These are phyloP conservation scores for Torulaspora quercuum DNA, from an alignment of 805 yeast genomes.

Conservation along the genomic window DNA sequence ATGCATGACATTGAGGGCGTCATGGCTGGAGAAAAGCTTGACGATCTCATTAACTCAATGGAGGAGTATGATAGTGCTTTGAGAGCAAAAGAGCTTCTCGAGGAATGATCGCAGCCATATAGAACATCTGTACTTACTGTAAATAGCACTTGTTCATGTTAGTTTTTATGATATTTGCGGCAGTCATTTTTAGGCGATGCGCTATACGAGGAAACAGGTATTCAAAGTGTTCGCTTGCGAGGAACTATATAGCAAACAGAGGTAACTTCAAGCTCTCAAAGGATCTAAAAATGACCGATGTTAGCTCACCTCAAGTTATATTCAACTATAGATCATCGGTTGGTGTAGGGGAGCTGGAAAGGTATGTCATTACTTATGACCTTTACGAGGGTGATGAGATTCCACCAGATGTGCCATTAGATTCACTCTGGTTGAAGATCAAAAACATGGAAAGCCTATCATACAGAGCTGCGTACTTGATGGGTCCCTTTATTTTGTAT, in stretches of 20 bases:
- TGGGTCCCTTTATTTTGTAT: constrained; percentile 75
- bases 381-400: constrained; percentile 37
- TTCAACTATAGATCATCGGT: constrained; percentile 44
- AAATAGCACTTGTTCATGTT: no score
- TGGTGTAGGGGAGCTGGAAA: constrained; percentile 57
- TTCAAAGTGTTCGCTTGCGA: no score
- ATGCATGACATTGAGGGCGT: constrained; percentile 71
- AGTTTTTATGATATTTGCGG: background rate
- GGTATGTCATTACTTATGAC: constrained; percentile 51
- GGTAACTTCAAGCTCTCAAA: no score
- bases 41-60: constrained; percentile 53
- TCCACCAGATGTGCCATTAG: constrained; percentile 28
- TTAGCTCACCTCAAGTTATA: constrained; percentile 20
- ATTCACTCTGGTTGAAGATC: constrained; percentile 52
- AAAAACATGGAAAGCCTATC: constrained; percentile 52
- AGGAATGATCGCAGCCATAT: constrained; percentile 6
- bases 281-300: constrained; percentile 3
- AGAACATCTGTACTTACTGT: background rate
- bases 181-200: constrained; percentile 3
- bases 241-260: no score
- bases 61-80: constrained; percentile 45
- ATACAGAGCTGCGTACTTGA: constrained; percentile 62
- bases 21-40: constrained; percentile 57
- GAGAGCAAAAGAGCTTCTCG: constrained; percentile 41
- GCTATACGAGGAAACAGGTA: constrained; percentile 4